Conservation (phyloP, 2,329 filamentous ascomycete genomes). For the Colletotrichum trifolii region DNA sequence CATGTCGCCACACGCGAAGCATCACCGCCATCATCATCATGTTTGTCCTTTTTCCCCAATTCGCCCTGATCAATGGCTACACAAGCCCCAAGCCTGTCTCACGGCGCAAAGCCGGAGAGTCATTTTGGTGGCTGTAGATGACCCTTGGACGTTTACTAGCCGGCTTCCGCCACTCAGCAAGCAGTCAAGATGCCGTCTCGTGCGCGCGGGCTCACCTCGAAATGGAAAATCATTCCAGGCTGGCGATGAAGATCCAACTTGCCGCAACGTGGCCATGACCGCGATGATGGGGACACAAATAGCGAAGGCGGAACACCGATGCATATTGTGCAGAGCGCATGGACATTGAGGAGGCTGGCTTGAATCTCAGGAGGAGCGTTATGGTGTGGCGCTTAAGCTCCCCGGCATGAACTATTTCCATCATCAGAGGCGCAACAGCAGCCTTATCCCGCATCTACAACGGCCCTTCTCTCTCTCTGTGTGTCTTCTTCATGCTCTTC, state of each 20-base stretch:
- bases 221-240: background rate
- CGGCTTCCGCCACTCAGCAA: slow-evolving; percentile 6
- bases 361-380: slow-evolving; percentile 30
- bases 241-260: background rate
- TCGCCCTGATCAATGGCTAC: slow-evolving; percentile 1
- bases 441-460: background rate
- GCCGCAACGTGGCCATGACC: background rate
- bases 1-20: slow-evolving; percentile 17
- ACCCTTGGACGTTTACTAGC: slow-evolving; percentile 11
- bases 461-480: too few species aligned
- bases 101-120: slow-evolving; percentile 23
- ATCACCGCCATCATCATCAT: slow-evolving; percentile 8
- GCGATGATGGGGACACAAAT: slow-evolving; percentile 20
- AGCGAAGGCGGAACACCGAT: slow-evolving; percentile 34
- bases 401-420: slow-evolving; percentile 30
- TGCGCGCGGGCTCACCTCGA: too few species aligned
- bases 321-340: slow-evolving; percentile 32
- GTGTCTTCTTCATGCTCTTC: background rate
- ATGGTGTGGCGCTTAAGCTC: slow-evolving; percentile 33
- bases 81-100: slow-evolving; percentile 21
- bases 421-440: slow-evolving; percentile 14
- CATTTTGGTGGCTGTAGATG: slow-evolving; percentile 15
- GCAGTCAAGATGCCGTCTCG: too few species aligned
- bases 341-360: slow-evolving; percentile 25
- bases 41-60: background rate